Percentiles rank a stretch among this genome's conserved stretches.
Evolutionary conservation across 1,284 basidiomycete genomes (phyloP).

Genomic region (Apiotrichum montevideense): DNA sequence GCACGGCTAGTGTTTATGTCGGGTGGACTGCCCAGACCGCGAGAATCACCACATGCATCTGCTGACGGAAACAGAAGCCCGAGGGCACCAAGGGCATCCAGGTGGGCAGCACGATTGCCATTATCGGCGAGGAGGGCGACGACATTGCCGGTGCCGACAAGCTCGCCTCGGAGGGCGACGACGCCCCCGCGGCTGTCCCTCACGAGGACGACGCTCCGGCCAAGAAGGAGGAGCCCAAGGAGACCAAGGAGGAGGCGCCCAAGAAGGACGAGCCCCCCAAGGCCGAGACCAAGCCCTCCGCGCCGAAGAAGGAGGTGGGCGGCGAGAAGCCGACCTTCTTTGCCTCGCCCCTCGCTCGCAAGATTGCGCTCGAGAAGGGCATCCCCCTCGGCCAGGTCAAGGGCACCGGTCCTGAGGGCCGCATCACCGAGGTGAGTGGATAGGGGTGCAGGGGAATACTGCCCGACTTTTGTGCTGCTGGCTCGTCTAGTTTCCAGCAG

Average conservation of each 20-base stretch:
- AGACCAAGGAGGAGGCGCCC: constrained; percentile 49
- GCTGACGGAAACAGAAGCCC: constrained; percentile 22
- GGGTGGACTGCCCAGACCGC: no score
- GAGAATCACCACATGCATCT: no score
- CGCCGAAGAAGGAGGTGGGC: constrained; percentile 11
- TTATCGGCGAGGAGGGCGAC: constrained; percentile 89
- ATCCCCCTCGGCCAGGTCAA: constrained; percentile 87
- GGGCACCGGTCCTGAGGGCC: constrained; percentile 87
- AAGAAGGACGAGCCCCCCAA: constrained; percentile 45
- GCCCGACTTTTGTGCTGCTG: no score
- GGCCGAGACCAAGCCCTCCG: constrained; percentile 10
- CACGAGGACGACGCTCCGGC: constrained; percentile 32
- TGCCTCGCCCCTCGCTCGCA: constrained; percentile 91
- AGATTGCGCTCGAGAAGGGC: constrained; percentile 90
- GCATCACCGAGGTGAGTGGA: constrained; percentile 70
- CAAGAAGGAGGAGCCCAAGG: constrained; percentile 27
- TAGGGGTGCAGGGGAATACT: no score
- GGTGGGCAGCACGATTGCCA: constrained; percentile 82
- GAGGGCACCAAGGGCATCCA: constrained; percentile 81
- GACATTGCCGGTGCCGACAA: constrained; percentile 76
- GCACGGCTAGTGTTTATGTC: no score
- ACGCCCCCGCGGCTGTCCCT: constrained; percentile 36
- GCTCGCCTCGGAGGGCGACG: constrained; percentile 57
- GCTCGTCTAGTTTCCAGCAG: not conserved
- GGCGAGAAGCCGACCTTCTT: constrained; percentile 65